Percentiles rank a stretch among this genome's conserved stretches.
These are phyloP conservation scores for Metschnikowia continentalis DNA, from an alignment of 805 yeast genomes.

Conservation along the genomic window DNA sequence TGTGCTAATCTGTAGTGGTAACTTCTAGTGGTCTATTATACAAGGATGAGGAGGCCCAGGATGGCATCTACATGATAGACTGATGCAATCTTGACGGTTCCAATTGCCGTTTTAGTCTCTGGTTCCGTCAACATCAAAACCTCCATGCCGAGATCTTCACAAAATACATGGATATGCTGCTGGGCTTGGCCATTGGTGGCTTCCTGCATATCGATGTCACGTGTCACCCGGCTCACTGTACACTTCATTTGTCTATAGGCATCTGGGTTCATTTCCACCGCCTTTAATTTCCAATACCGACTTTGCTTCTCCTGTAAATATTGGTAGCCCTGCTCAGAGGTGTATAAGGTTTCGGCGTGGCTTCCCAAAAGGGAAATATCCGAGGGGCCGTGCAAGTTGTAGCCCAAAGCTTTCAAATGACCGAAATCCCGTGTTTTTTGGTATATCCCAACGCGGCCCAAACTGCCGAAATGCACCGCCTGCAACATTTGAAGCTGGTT, in stretches of 20 bases:
- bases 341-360: constrained; percentile 15
- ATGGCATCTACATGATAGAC: constrained; percentile 41
- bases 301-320: constrained; percentile 17
- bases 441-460: constrained; percentile 7
- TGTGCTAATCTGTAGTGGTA: too few relatives aligned
- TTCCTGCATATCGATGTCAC: constrained; percentile 9
- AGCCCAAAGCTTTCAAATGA: constrained; percentile 31
- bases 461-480: constrained; percentile 20
- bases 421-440: constrained; percentile 17
- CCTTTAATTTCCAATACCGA: constrained; percentile 25
- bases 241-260: constrained; percentile 30
- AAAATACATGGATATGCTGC: constrained; percentile 23
- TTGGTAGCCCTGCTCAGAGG: constrained; percentile 12
- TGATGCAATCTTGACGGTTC: constrained; percentile 44
- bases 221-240: constrained; percentile 28
- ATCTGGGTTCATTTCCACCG: constrained; percentile 16
- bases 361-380: constrained; percentile 12
- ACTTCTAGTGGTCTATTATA: background rate
- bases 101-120: constrained; percentile 27
- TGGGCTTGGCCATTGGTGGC: too few relatives aligned
- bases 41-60: constrained; percentile 37
- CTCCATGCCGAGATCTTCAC: constrained; percentile 44
- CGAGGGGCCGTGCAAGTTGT: constrained; percentile 33
- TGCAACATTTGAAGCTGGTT: constrained; percentile 39
- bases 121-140: constrained; percentile 35